Percentiles rank a stretch among this genome's conserved stretches.
Conservation (phyloP, 768 basidiomycete species). For the Boletales sp. region DNA sequence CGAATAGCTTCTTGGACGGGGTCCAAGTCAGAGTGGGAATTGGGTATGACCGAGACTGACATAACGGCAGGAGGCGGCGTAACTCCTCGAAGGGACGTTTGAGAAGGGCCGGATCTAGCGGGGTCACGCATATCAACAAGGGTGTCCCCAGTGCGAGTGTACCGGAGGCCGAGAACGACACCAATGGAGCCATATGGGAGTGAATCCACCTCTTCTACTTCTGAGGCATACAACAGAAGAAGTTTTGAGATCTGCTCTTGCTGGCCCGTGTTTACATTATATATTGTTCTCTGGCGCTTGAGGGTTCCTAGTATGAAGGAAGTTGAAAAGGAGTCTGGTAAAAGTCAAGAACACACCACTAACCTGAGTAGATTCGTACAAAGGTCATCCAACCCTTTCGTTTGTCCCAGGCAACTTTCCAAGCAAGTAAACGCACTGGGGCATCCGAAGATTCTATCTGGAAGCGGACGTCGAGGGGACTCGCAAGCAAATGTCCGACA, state of each 20-base stretch:
- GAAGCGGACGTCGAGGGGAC: conserved; percentile 63
- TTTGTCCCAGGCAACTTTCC: conserved; percentile 89
- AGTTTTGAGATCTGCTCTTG: conserved; percentile 74
- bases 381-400: conserved; percentile 90
- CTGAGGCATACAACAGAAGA: conserved; percentile 73
- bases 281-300: conserved; percentile 53
- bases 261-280: conserved; percentile 65
- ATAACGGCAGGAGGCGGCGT: conserved; percentile 80
- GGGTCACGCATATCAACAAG: conserved; percentile 53
- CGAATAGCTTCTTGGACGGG: conserved; percentile 75
- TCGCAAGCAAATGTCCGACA: conserved; percentile 73
- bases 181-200: conserved; percentile 82
- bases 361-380: conserved; percentile 80
- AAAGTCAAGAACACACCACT: conserved; percentile 27
- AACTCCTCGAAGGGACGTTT: conserved; percentile 55
- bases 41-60: conserved; percentile 77
- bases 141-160: conserved; percentile 87
- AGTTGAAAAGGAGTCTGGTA: neutral
- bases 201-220: conserved; percentile 71
- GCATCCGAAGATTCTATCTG: conserved; percentile 42
- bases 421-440: conserved; percentile 66
- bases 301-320: conserved; percentile 48
- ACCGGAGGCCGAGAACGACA: conserved; percentile 76
- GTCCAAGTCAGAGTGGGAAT: conserved; percentile 72
- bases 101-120: conserved; percentile 31